These are phyloP conservation scores for Euphorbia pulcherrima DNA, from an alignment of 345 rosid species.

Conservation along the genomic window DNA sequence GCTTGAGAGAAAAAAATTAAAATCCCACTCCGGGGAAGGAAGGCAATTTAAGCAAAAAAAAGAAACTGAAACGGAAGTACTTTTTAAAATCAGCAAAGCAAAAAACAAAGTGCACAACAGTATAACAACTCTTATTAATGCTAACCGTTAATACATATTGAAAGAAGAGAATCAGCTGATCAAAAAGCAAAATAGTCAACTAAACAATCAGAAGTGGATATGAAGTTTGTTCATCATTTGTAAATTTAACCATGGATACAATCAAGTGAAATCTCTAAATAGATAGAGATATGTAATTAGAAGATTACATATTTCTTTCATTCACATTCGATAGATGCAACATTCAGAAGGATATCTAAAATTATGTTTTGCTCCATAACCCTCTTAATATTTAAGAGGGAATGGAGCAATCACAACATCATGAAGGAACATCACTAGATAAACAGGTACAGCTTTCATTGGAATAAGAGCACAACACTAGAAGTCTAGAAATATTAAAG, in stretches of 20 bases:
- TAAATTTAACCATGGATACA: background rate
- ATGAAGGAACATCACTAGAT: background rate
- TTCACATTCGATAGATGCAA: background rate
- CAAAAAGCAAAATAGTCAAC: background rate
- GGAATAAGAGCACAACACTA: background rate
- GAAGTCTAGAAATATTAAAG: background rate
- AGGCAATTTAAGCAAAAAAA: background rate
- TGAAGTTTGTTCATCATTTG: background rate
- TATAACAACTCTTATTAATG: background rate
- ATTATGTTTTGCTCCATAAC: background rate
- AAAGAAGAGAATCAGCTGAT: background rate
- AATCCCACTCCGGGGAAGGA: background rate
- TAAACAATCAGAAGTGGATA: background rate
- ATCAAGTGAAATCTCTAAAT: no score
- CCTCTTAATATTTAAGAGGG: background rate
- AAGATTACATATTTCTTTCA: background rate
- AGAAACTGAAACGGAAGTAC: background rate
- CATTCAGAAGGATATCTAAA: background rate
- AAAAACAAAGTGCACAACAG: background rate
- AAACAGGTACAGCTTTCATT: no score
- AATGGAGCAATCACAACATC: constrained; percentile 6
- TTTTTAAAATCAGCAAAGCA: background rate
- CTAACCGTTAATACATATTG: no score
- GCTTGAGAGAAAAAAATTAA: background rate
- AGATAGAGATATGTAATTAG: no score